phyloP scores from a whole-genome alignment of 768 basidiomycete species.

The Suillus spraguei region DNA sequence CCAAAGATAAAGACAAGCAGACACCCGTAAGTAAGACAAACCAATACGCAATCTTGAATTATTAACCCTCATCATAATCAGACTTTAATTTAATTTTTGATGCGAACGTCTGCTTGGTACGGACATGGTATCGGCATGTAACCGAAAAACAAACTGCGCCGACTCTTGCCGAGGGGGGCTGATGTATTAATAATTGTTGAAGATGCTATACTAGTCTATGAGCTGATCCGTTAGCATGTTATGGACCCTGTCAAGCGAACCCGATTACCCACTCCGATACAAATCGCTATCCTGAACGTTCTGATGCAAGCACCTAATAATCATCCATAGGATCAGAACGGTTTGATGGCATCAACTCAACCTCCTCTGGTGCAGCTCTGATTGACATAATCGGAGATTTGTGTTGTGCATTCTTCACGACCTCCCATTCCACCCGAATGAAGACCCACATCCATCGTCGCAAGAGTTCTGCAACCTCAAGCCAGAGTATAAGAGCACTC shows the following conservation, averaged over 20 bases:
- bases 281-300: not conserved
- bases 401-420: slow-evolving; percentile 57
- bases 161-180: not conserved
- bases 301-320: slow-evolving; percentile 17
- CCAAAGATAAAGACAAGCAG: not conserved
- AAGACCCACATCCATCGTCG: slow-evolving; percentile 99
- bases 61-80: not conserved
- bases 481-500: slow-evolving; percentile 81
- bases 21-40: too few species aligned
- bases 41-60: not conserved
- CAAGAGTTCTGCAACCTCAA: slow-evolving; percentile 88
- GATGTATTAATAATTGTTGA: slow-evolving; percentile 1
- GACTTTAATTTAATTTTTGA: not conserved
- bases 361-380: slow-evolving; percentile 13
- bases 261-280: slow-evolving; percentile 19
- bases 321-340: slow-evolving; percentile 20
- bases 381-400: slow-evolving; percentile 9
- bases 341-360: slow-evolving; percentile 19
- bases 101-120: not conserved
- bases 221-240: not conserved
- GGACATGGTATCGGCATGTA: not conserved
- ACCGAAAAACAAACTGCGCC: not conserved
- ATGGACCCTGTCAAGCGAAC: slow-evolving; percentile 7
- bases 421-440: slow-evolving; percentile 95
- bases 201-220: slow-evolving; percentile 2